Conservation (phyloP, 805 yeast species). For the Candida krabiensis region DNA sequence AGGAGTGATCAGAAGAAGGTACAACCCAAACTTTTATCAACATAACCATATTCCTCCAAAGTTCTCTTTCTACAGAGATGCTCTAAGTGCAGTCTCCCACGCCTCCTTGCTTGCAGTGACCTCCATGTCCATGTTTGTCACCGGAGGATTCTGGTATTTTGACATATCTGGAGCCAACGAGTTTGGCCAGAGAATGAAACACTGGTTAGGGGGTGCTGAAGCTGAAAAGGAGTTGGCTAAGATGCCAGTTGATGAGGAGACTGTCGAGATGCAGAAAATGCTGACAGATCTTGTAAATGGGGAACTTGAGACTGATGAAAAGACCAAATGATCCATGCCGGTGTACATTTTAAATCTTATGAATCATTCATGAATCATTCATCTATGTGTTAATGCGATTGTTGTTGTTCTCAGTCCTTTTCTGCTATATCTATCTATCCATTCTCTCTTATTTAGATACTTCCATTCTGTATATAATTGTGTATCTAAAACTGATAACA, state of each 20-base stretch:
- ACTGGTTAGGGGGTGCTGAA: slow-evolving; percentile 65
- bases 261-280: slow-evolving; percentile 52
- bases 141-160: slow-evolving; percentile 78
- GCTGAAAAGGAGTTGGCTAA: slow-evolving; percentile 46
- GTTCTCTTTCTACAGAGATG: slow-evolving; percentile 79
- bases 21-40: slow-evolving; percentile 72
- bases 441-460: too few species aligned
- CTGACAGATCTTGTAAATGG: slow-evolving; percentile 19
- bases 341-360: too few species aligned
- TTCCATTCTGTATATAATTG: too few species aligned
- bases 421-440: too few species aligned
- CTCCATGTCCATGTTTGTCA: slow-evolving; percentile 66
- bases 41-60: slow-evolving; percentile 85
- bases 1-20: slow-evolving; percentile 71
- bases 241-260: slow-evolving; percentile 59
- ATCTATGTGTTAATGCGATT: too few species aligned
- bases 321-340: background rate
- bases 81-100: slow-evolving; percentile 78
- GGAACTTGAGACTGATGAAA: slow-evolving; percentile 10
- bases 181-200: slow-evolving; percentile 68
- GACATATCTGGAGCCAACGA: slow-evolving; percentile 71
- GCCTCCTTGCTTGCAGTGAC: slow-evolving; percentile 77
- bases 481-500: too few species aligned
- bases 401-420: too few species aligned
- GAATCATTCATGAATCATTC: too few species aligned